Evolutionary conservation across 305 asterid genomes (phyloP), one percentile per base, ranked within the genome.

Genomic region (Salvia sclarea): DNA sequence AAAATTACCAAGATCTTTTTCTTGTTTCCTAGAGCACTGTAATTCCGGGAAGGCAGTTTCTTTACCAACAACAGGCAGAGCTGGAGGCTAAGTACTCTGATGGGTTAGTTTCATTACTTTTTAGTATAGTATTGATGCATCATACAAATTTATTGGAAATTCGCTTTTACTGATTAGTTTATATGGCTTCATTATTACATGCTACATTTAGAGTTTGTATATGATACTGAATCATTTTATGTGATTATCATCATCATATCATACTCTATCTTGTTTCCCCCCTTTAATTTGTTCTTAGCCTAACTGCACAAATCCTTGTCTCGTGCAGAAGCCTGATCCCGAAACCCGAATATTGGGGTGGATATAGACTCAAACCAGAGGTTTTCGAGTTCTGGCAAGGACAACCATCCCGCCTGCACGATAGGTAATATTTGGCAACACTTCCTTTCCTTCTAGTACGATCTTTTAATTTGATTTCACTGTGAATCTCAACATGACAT

Each of bases 311-410:
- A 43, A 49, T 68, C 59, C 38, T 22, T 69, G 70, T 38, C 62
- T 22, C 18, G 24, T 62, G 80, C 88, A 88, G 97, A 80, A 83
- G 89, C 54, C 37, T 63, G 28, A 85, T 90, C 61, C 96, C 97
- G 40, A 90, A 89, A 78, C 98, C 98, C 60, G 80, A 84, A 54
- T 70, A 80, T 67, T 92, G 98, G 98, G 97, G 98, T 62, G 96
- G 98, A 68, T 92, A 88, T 77, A 80, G 95, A 82, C 97, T 90
- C 61, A 85, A 68, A 75, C 97, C 96, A 6, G 84, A 88, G 68
- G 73, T 80, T 74, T 92, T 88, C 48, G 98, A 92, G 87, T 92
- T 92, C 74, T 92, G 98, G 98, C 98, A 90, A 80, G 97, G 98
- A 66, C 96, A 90, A 44, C 85, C 84, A 66, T 92, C 97, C 75